A percentile compares a stretch with the other conserved stretches of the same genome.
Conservation (phyloP, 805 yeast species). For the Spathaspora boniae region DNA sequence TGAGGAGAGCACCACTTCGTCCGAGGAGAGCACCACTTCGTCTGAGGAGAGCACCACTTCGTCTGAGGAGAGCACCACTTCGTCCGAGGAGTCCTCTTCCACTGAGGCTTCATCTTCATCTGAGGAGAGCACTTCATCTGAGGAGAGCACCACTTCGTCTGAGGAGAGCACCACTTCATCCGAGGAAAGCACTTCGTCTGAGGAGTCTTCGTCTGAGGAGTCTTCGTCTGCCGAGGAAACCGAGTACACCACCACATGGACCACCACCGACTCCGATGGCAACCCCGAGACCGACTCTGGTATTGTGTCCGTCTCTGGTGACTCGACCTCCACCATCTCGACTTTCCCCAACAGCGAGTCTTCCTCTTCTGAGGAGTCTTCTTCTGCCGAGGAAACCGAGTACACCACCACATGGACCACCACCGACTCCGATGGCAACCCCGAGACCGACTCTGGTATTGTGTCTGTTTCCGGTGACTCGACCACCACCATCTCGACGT, state of each 20-base stretch:
- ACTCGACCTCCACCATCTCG: conserved; percentile 1
- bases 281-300: conserved; percentile 16
- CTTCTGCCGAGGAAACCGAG: conserved; percentile 5
- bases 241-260: conserved; percentile 11
- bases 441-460: conserved; percentile 17
- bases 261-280: conserved; percentile 13
- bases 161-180: not conserved
- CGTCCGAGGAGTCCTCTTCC: not conserved
- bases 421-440: conserved; percentile 12
- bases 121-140: not conserved
- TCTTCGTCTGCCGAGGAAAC: conserved; percentile 2
- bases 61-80: not conserved
- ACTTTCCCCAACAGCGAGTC: conserved; percentile 6
- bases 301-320: conserved; percentile 10
- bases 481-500: conserved; percentile 4
- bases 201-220: not conserved
- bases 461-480: conserved; percentile 7
- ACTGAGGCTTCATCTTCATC: not conserved
- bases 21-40: not conserved
- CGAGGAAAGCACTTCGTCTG: not conserved
- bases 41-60: conserved; percentile 1
- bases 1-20: not conserved
- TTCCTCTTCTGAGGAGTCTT: too few species aligned
- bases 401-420: conserved; percentile 12
- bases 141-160: not conserved